phyloP scores from a whole-genome alignment of 2,329 filamentous ascomycete genomes.

The Colletotrichum musicola region DNA sequence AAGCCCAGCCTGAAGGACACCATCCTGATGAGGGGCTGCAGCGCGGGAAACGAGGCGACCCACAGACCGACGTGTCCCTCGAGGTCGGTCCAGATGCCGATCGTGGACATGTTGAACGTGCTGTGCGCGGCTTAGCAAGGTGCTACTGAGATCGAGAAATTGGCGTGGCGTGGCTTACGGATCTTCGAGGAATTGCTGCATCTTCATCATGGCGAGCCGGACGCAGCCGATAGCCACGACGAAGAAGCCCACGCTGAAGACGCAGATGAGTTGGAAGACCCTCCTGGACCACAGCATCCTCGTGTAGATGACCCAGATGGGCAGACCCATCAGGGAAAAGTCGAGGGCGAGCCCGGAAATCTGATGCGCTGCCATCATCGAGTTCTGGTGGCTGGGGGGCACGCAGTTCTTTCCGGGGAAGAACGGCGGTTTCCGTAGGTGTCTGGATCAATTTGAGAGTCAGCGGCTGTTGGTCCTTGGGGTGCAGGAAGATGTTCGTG shows the following conservation, averaged over 20 bases:
- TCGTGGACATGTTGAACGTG: constrained; percentile 51
- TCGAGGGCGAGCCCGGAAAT: constrained; percentile 49
- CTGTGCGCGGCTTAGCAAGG: constrained; percentile 34
- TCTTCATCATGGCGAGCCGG: constrained; percentile 49
- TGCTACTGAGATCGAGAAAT: neutral
- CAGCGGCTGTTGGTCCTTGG: neutral
- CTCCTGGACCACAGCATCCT: constrained; percentile 52
- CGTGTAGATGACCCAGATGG: constrained; percentile 51
- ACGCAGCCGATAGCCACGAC: constrained; percentile 52
- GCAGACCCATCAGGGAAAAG: constrained; percentile 48
- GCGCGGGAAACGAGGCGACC: constrained; percentile 54
- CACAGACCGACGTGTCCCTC: constrained; percentile 57
- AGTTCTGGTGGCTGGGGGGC: constrained; percentile 40
- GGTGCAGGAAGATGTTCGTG: neutral
- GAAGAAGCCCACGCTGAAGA: constrained; percentile 55
- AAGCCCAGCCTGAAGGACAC: constrained; percentile 45
- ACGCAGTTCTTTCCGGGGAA: constrained; percentile 44
- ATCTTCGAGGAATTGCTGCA: constrained; percentile 45
- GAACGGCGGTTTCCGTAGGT: constrained; percentile 40
- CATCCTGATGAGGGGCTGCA: constrained; percentile 54
- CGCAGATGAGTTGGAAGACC: constrained; percentile 49
- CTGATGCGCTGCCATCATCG: constrained; percentile 50
- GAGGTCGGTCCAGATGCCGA: constrained; percentile 55
- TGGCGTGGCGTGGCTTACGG: constrained; percentile 44
- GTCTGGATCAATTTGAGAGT: constrained; percentile 18